Percentiles rank a stretch among this genome's conserved stretches.
Evolutionary conservation across 2,329 filamentous ascomycete species (phyloP).

Genomic region (Alternaria longipes): DNA sequence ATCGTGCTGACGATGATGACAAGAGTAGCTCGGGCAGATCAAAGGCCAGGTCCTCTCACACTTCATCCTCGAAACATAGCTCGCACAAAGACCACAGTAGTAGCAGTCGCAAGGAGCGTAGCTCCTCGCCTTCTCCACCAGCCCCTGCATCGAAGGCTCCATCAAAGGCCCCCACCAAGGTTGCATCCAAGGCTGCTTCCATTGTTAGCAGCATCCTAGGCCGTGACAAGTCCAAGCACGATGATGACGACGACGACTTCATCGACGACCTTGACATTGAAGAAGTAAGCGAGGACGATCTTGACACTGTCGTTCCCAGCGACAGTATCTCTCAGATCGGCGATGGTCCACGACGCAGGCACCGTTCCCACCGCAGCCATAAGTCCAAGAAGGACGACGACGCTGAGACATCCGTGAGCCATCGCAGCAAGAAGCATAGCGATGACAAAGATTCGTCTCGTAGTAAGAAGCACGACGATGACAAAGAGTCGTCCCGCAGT

Average conservation of each 20-base stretch:
- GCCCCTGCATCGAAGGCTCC: slow-evolving; percentile 33
- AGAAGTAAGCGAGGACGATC: slow-evolving; percentile 45
- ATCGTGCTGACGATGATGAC: slow-evolving; percentile 35
- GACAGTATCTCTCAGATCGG: slow-evolving; percentile 58
- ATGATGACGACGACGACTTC: slow-evolving; percentile 44
- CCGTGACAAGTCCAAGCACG: slow-evolving; percentile 43
- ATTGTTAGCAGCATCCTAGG: slow-evolving; percentile 50
- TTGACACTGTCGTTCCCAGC: slow-evolving; percentile 58
- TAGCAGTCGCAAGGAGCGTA: slow-evolving; percentile 34
- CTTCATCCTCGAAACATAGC: slow-evolving; percentile 38
- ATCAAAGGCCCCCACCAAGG: slow-evolving; percentile 29
- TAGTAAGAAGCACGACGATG: slow-evolving; percentile 17
- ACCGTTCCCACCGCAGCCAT: slow-evolving; percentile 33
- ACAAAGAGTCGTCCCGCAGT: slow-evolving; percentile 19
- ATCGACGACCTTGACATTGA: slow-evolving; percentile 51
- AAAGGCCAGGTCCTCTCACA: slow-evolving; percentile 44
- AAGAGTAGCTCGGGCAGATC: slow-evolving; percentile 45
- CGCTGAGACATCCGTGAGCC: slow-evolving; percentile 32
- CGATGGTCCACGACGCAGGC: slow-evolving; percentile 42
- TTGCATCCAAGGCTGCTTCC: slow-evolving; percentile 40
- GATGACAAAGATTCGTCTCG: slow-evolving; percentile 18
- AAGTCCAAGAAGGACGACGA: slow-evolving; percentile 22
- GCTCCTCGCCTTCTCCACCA: slow-evolving; percentile 36
- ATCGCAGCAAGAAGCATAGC: slow-evolving; percentile 22
- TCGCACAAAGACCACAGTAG: slow-evolving; percentile 31